phyloP scores from a whole-genome alignment of 2,329 filamentous ascomycete species.

The Aspergillus fijiensis region DNA sequence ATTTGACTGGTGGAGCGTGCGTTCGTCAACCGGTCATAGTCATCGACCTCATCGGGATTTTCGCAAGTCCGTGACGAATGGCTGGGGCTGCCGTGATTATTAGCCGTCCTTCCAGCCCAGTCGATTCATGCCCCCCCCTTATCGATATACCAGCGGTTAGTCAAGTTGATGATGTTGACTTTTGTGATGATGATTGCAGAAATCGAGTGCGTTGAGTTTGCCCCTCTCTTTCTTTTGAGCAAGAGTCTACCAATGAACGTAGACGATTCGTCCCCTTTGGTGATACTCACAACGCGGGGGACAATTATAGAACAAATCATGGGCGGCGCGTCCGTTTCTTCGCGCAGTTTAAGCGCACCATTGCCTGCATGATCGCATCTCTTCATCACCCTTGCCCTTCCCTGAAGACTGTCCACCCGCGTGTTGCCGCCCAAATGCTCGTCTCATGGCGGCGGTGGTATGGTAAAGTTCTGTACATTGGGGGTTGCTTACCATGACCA shows the following conservation, averaged over 20 bases:
- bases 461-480: not conserved
- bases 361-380: constrained; percentile 1
- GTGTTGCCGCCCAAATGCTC: not conserved
- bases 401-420: not conserved
- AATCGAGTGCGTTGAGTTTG: not conserved
- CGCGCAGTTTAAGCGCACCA: constrained; percentile 1
- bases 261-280: not conserved
- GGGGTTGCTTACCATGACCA: not conserved
- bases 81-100: not conserved
- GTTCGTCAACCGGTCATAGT: not conserved
- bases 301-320: constrained; percentile 1
- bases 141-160: not conserved
- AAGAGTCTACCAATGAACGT: not conserved
- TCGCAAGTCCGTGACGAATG: not conserved
- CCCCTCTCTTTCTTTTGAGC: not conserved
- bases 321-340: not conserved
- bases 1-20: constrained; percentile 2
- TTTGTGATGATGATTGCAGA: not conserved
- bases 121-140: not conserved
- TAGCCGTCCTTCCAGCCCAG: not conserved
- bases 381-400: not conserved
- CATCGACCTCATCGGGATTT: not conserved
- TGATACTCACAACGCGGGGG: not conserved
- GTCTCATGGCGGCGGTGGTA: not conserved
- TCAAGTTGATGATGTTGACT: not conserved